Evolutionary conservation across 192 early-diverging fungal genomes (phyloP), one percentile per base, ranked within the genome.

Genomic region (Coemansia asiatica): DNA sequence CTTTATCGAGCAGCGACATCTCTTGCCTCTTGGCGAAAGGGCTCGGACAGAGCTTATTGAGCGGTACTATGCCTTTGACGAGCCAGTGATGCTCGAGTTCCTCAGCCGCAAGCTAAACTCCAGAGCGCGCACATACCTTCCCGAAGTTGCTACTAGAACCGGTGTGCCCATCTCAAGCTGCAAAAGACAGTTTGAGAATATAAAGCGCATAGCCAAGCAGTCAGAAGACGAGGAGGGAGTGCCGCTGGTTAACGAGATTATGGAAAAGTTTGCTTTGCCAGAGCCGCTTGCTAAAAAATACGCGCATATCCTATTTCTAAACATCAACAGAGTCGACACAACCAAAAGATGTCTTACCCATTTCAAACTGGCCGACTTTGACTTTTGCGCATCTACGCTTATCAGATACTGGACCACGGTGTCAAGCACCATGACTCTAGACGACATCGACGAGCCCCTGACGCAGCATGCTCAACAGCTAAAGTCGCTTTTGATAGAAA

Each of bases 171-270:
- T 69, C 12, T 53, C 68, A 16, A 69, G 68, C 35, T 69, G 68
- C 26, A 63, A 63, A 50, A 40, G 68, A 19, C 68, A 72, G 82
- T 87, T 89, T 80, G 88, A 89, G 33, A 89, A 89, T 61, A 51
- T 88, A n/a, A 87, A 84, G 69, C 63, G 88, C 38, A 83, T 89
- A 26, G 84, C 74, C 56, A 88, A 86, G 58, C 60, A 74, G 28
- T 70, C 84, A 0, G 86, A 89, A 47, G 88, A 89, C 69, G 62
- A 68, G 28, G 83, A 87, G 19, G 81, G 83, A n/a, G 64, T 72
- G 26, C 49, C 70, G 46, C 59, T 72, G 36, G 70, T 66, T 18
- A 62, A 66, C 25, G 70, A 72, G 55, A 69, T 69, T 16, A 69
- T 69, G 68, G 61, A 69, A 1, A 69, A 62, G 47, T 69, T 69